Base-by-base conservation (phyloP, 306 rosid genomes). In the Hippophae rhamnoides region DNA sequence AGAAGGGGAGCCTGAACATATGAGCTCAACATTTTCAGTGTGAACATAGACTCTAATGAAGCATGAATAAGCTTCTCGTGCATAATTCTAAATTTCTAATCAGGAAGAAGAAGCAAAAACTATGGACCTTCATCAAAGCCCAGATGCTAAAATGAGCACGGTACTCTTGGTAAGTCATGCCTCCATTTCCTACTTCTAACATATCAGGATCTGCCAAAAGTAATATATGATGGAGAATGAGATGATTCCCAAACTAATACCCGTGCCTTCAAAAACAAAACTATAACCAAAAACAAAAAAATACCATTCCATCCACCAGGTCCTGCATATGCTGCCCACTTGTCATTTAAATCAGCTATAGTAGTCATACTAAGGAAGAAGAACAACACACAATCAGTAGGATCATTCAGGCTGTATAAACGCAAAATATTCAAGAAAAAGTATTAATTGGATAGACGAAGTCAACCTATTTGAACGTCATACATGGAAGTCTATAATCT, bases 281-380 rank as follows among this genome's bases (percentile, higher is more conserved):
- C 67, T 58, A 23, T 13, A 18, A 18, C 23, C 23, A 18, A 52
- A 10, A n/a, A n/a, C n/a, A n/a, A n/a, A 60, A 58, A 45, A 13
- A 18, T 88, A 92, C 99, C 99, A 73, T 92, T 92, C 99, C 99
- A 92, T 76, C 99, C 99, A 71, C 99, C 95, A 13, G 96, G 99
- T 65, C 99, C 99, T 25, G 99, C 99, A 75, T 85, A 92, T 23
- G 88, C 84, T 40, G 99, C 99, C 99, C 99, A 92, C 71, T 88
- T 80, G 74, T 92, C 73, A 68, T 92, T 92, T 61, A 85, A 75
- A 78, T 92, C 99, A 6, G 96, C 99, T 64, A 84, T 82, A 62
- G 82, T 72, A 44, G 96, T 85, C 99, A 92, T 83, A 78, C 99
- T 92, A 63, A 68, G 73, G 65, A 49, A 69, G 56, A 68, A 13